Percentiles rank a stretch among this genome's conserved stretches.
These are phyloP conservation scores for Backusella macrospora DNA, from an alignment of 192 early-diverging fungal genomes.

Conservation along the genomic window DNA sequence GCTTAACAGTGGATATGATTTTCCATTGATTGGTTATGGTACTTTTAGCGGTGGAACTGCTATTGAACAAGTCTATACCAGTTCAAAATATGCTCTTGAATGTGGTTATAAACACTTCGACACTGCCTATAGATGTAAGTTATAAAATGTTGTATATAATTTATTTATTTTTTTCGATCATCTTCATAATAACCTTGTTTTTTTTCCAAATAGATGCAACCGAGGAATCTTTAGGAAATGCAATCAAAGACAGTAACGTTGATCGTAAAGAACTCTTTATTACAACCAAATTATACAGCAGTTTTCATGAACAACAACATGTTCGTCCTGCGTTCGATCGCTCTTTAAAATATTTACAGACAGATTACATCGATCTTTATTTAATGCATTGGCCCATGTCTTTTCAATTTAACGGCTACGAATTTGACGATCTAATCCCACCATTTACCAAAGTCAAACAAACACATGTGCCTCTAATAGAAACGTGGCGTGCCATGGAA, in stretches of 20 bases:
- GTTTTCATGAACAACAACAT: conserved; percentile 60
- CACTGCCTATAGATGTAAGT: conserved; percentile 36
- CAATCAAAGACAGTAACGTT: conserved; percentile 48
- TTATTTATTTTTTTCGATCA: background rate
- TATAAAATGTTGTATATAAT: background rate
- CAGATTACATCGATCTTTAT: conserved; percentile 83
- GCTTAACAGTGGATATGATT: too few relatives aligned
- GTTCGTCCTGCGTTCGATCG: conserved; percentile 63
- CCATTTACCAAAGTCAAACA: conserved; percentile 16
- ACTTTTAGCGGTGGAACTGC: background rate
- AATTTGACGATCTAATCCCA: conserved; percentile 29
- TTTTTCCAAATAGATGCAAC: conserved; percentile 51
- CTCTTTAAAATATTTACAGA: conserved; percentile 68
- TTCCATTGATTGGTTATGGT: too few relatives aligned
- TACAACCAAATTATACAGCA: conserved; percentile 55
- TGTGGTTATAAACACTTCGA: conserved; percentile 25
- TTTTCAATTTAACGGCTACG: conserved; percentile 43
- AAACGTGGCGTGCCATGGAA: conserved; percentile 81
- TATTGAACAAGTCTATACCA: too few relatives aligned
- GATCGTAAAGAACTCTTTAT: conserved; percentile 69
- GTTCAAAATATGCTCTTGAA: conserved; percentile 24
- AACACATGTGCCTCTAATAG: conserved; percentile 50
- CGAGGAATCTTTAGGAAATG: conserved; percentile 68
- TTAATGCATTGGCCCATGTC: conserved; percentile 87
- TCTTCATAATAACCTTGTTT: background rate